Percentiles rank a stretch among this genome's conserved stretches.
These are phyloP conservation scores for Pseudogymnoascus sp. DNA, from an alignment of 2,329 filamentous ascomycete species.

Conservation along the genomic window DNA sequence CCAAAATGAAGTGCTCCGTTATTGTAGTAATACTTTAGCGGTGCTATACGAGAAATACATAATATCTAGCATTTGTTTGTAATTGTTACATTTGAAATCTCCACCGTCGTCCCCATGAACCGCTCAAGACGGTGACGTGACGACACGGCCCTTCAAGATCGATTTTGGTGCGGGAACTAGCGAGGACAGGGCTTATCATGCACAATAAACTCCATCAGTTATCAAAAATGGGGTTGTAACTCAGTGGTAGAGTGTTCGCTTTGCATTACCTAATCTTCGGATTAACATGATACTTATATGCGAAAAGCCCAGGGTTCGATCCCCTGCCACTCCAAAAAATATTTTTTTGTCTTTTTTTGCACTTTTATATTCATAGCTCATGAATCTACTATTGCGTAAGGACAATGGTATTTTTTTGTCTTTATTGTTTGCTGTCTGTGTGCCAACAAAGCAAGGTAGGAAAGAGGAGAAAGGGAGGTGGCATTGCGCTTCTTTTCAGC, in stretches of 20 bases:
- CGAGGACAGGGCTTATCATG: not conserved
- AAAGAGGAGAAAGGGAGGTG: not conserved
- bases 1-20: not conserved
- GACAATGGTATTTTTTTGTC: not conserved
- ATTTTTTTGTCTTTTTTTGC: not conserved
- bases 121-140: not conserved
- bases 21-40: not conserved
- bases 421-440: not conserved
- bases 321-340: conserved; percentile 8
- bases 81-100: not conserved
- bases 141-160: not conserved
- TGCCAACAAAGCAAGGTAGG: not conserved
- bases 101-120: not conserved
- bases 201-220: not conserved
- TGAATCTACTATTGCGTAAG: not conserved
- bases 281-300: conserved; percentile 11
- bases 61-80: not conserved
- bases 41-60: not conserved
- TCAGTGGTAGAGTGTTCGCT: conserved; percentile 12
- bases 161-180: not conserved
- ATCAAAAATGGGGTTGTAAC: conserved; percentile 10
- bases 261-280: conserved; percentile 10
- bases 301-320: conserved; percentile 12
- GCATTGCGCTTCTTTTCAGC: not conserved
- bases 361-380: not conserved